phyloP scores from a whole-genome alignment of 805 yeast species.

The Candida caryicola region DNA sequence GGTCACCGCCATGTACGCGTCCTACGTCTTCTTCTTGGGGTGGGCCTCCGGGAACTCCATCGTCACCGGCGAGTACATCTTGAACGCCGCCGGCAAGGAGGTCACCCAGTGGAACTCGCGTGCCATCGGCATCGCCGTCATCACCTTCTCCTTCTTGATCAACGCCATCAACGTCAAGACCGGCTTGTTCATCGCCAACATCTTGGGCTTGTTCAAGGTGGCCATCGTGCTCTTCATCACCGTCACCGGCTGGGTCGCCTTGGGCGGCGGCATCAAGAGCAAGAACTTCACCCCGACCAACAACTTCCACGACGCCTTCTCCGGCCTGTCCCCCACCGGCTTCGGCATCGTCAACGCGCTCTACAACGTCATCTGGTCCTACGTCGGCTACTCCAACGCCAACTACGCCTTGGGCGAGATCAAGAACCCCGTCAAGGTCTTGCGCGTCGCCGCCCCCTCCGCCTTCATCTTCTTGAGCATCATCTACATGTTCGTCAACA shows the following conservation, averaged over 20 bases:
- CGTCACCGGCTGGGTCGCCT: slow-evolving; percentile 79
- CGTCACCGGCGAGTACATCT: slow-evolving; percentile 73
- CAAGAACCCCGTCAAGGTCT: slow-evolving; percentile 66
- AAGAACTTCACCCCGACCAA: slow-evolving; percentile 50
- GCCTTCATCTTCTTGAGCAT: slow-evolving; percentile 61
- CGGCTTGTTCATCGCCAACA: slow-evolving; percentile 62
- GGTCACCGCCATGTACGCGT: slow-evolving; percentile 58
- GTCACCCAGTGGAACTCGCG: slow-evolving; percentile 74
- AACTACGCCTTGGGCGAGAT: slow-evolving; percentile 81
- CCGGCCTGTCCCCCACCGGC: slow-evolving; percentile 54
- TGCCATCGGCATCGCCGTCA: slow-evolving; percentile 71
- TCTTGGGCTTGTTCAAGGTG: slow-evolving; percentile 70
- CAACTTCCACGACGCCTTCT: slow-evolving; percentile 58
- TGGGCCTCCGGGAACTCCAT: slow-evolving; percentile 87
- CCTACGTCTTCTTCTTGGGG: slow-evolving; percentile 72
- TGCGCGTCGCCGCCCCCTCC: slow-evolving; percentile 70
- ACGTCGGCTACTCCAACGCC: slow-evolving; percentile 78
- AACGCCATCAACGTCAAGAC: slow-evolving; percentile 60
- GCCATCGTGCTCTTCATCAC: slow-evolving; percentile 68
- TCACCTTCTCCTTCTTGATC: slow-evolving; percentile 65
- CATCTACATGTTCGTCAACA: slow-evolving; percentile 70
- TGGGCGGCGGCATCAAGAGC: slow-evolving; percentile 64
- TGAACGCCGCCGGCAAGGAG: slow-evolving; percentile 69
- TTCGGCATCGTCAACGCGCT: slow-evolving; percentile 72
- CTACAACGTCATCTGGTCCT: slow-evolving; percentile 83